A percentile compares a stretch with the other conserved stretches of the same genome.
phyloP scores from a whole-genome alignment of 345 rosid species.

The Linum usitatissimum region DNA sequence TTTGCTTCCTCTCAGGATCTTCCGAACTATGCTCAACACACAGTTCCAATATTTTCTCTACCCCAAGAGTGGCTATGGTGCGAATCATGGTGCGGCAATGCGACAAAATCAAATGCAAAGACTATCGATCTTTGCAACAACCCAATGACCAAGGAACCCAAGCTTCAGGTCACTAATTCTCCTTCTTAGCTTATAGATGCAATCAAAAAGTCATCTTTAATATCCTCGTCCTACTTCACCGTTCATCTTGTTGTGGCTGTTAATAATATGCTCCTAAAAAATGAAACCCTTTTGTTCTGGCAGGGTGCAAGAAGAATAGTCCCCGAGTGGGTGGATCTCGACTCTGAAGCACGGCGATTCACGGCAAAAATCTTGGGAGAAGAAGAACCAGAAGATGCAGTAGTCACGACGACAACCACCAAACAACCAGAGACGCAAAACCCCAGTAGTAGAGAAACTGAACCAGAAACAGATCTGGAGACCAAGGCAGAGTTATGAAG shows the following conservation, averaged over 20 bases:
- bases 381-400: slow-evolving; percentile 45
- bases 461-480: slow-evolving; percentile 38
- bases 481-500: slow-evolving; percentile 63
- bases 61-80: slow-evolving; percentile 99
- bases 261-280: not conserved
- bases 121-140: slow-evolving; percentile 98
- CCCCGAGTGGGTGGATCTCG: slow-evolving; percentile 73
- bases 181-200: not conserved
- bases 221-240: too few relatives aligned
- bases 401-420: slow-evolving; percentile 9
- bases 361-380: slow-evolving; percentile 70
- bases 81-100: slow-evolving; percentile 98
- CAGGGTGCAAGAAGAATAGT: slow-evolving; percentile 93
- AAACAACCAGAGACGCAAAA: slow-evolving; percentile 17
- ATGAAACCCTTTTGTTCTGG: not conserved
- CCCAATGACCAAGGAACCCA: slow-evolving; percentile 99
- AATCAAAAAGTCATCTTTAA: not conserved
- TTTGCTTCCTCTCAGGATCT: slow-evolving; percentile 59
- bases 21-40: slow-evolving; percentile 97
- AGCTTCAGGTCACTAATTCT: slow-evolving; percentile 56
- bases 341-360: slow-evolving; percentile 60
- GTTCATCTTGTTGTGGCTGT: not conserved
- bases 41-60: slow-evolving; percentile 82
- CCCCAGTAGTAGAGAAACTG: slow-evolving; percentile 3
- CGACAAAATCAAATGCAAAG: slow-evolving; percentile 87